Percentiles rank a stretch among this genome's conserved stretches.
phyloP scores from a whole-genome alignment of 345 rosid genomes.

The Rubroshorea leprosula region DNA sequence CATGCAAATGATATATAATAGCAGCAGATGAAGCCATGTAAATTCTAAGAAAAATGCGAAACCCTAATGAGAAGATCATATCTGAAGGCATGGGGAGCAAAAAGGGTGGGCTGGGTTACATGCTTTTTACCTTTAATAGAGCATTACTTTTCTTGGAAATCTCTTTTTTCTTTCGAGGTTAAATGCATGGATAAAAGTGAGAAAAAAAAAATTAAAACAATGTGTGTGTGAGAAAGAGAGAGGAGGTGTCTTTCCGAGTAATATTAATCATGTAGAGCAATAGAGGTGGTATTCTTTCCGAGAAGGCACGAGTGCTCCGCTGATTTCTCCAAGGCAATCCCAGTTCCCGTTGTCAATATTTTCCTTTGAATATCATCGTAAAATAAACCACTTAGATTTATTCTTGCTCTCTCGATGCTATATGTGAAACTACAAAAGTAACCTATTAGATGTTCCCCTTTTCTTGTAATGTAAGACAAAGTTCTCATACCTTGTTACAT shows the following conservation, averaged over 20 bases:
- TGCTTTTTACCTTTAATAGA: conserved; percentile 15
- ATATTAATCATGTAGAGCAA: too few relatives aligned
- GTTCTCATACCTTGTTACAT: too few relatives aligned
- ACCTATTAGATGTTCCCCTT: neutral
- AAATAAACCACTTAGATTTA: too few relatives aligned
- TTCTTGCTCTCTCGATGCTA: neutral
- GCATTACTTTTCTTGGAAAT: conserved; percentile 20
- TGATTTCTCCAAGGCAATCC: conserved; percentile 44
- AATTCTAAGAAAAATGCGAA: neutral
- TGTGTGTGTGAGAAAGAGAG: conserved; percentile 1
- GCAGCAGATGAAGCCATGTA: too few relatives aligned
- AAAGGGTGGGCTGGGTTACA: neutral
- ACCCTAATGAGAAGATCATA: neutral
- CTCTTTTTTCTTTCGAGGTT: neutral
- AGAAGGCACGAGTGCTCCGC: conserved; percentile 42
- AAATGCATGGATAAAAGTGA: conserved; percentile 19
- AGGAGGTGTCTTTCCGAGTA: too few relatives aligned
- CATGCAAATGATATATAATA: too few relatives aligned
- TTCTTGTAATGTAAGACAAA: too few relatives aligned
- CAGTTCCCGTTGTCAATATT: conserved; percentile 22
- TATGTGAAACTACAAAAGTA: conserved; percentile 11
- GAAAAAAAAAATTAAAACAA: neutral
- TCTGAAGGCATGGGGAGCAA: conserved; percentile 12
- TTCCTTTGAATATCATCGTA: neutral
- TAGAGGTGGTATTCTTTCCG: conserved; percentile 16